Evolutionary conservation across 768 basidiomycete species (phyloP).

Genomic region (Solioccasus polychromus): DNA sequence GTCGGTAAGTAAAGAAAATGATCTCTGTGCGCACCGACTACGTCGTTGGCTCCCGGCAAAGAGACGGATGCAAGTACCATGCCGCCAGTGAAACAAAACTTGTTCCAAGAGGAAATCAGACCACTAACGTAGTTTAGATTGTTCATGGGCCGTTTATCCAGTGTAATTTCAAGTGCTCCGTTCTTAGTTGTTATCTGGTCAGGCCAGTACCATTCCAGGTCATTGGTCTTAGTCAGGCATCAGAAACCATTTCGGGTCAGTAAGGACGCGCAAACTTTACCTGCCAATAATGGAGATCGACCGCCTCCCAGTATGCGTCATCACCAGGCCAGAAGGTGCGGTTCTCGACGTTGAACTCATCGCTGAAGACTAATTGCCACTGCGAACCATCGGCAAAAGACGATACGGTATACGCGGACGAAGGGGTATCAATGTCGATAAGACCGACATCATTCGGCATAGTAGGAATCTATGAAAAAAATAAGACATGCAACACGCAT

Average conservation of each 20-base stretch:
- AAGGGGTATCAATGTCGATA: slow-evolving; percentile 76
- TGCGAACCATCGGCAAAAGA: slow-evolving; percentile 53
- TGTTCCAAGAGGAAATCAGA: slow-evolving; percentile 75
- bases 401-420: slow-evolving; percentile 47
- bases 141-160: slow-evolving; percentile 65
- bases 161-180: slow-evolving; percentile 74
- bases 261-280: slow-evolving; percentile 25
- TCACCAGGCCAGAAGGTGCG: slow-evolving; percentile 78
- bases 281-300: slow-evolving; percentile 77
- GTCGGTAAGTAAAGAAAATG: not conserved
- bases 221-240: slow-evolving; percentile 48
- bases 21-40: slow-evolving; percentile 36
- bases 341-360: slow-evolving; percentile 81
- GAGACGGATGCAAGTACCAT: slow-evolving; percentile 66
- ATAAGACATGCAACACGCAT: not conserved
- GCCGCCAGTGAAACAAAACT: slow-evolving; percentile 93
- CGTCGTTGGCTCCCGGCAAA: slow-evolving; percentile 62
- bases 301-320: slow-evolving; percentile 89
- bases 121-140: slow-evolving; percentile 71
- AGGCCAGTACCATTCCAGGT: slow-evolving; percentile 90
- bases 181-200: slow-evolving; percentile 67
- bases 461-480: slow-evolving; percentile 44
- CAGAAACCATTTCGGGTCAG: slow-evolving; percentile 1
- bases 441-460: slow-evolving; percentile 65
- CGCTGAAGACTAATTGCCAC: slow-evolving; percentile 76